Conservation (phyloP, 2,329 filamentous ascomycete species). For the Cytospora paraplurivora region DNA sequence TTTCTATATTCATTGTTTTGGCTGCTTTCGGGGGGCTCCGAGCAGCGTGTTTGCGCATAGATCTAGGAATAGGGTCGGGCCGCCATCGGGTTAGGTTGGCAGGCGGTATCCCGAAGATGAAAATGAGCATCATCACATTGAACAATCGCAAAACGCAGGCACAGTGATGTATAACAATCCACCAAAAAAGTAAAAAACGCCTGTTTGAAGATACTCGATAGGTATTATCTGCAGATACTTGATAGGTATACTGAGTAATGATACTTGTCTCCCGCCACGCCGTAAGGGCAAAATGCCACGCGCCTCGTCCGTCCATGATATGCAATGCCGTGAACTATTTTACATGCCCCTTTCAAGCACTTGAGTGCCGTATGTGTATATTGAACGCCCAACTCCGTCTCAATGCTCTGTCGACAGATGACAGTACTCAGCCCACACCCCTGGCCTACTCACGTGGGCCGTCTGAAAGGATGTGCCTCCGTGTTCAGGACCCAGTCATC, state of each 20-base stretch:
- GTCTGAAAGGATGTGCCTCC: conserved; percentile 61
- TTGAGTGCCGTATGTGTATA: neutral
- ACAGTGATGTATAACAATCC: neutral
- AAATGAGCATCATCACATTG: conserved; percentile 3
- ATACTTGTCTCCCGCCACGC: neutral
- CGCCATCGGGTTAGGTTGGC: conserved; percentile 9
- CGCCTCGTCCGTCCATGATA: conserved; percentile 6
- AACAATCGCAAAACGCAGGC: neutral
- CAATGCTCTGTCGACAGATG: conserved; percentile 2
- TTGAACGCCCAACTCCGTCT: conserved; percentile 22
- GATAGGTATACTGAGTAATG: conserved; percentile 6
- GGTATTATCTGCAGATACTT: neutral
- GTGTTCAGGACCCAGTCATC: conserved; percentile 71
- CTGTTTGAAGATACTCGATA: no score
- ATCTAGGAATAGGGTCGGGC: conserved; percentile 5
- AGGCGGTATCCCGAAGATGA: conserved; percentile 3
- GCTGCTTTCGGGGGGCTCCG: neutral
- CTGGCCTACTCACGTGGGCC: conserved; percentile 39
- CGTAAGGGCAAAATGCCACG: neutral
- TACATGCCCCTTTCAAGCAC: neutral
- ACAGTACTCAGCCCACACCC: neutral
- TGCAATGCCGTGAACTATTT: conserved; percentile 11
- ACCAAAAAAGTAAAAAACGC: no score
- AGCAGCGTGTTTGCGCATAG: conserved; percentile 12
- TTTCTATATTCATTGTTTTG: conserved; percentile 3